phyloP scores from a whole-genome alignment of 371 early-diverging fungal genomes.

The Mucor plumbeus region DNA sequence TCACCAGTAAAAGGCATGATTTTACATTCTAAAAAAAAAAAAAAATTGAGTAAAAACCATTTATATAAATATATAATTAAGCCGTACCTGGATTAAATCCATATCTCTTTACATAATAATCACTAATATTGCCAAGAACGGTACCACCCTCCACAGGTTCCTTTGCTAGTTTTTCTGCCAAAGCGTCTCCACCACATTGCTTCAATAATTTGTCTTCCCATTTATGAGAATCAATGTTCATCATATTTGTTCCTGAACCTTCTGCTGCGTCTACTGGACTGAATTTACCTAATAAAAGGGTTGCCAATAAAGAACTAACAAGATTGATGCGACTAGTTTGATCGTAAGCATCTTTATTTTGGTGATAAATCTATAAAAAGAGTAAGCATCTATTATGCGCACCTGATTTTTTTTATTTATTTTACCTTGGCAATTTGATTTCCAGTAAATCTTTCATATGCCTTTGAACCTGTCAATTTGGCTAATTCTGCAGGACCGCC shows the following conservation, averaged over 20 bases:
- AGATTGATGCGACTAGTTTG: slow-evolving; percentile 66
- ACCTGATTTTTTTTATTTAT: background rate
- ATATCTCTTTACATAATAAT: slow-evolving; percentile 58
- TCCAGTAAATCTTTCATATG: slow-evolving; percentile 83
- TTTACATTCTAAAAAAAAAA: slow-evolving; percentile 48
- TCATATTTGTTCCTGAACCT: slow-evolving; percentile 84
- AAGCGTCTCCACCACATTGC: slow-evolving; percentile 49
- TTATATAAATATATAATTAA: no score
- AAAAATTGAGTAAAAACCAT: no score
- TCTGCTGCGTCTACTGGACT: slow-evolving; percentile 78
- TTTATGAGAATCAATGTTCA: slow-evolving; percentile 63
- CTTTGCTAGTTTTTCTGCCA: slow-evolving; percentile 46
- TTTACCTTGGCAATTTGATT: slow-evolving; percentile 75
- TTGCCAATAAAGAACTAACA: slow-evolving; percentile 75
- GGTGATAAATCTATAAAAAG: slow-evolving; percentile 38
- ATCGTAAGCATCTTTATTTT: slow-evolving; percentile 38
- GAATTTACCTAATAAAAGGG: slow-evolving; percentile 66
- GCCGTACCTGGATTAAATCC: slow-evolving; percentile 62
- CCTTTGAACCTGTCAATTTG: slow-evolving; percentile 74
- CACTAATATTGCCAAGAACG: slow-evolving; percentile 43
- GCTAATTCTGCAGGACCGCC: slow-evolving; percentile 70
- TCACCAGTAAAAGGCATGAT: slow-evolving; percentile 84
- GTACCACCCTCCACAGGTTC: slow-evolving; percentile 49
- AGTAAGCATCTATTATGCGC: background rate
- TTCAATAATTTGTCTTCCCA: slow-evolving; percentile 59